Conservation (phyloP, 2,329 filamentous ascomycete genomes). For the Cladophialophora exuberans region DNA sequence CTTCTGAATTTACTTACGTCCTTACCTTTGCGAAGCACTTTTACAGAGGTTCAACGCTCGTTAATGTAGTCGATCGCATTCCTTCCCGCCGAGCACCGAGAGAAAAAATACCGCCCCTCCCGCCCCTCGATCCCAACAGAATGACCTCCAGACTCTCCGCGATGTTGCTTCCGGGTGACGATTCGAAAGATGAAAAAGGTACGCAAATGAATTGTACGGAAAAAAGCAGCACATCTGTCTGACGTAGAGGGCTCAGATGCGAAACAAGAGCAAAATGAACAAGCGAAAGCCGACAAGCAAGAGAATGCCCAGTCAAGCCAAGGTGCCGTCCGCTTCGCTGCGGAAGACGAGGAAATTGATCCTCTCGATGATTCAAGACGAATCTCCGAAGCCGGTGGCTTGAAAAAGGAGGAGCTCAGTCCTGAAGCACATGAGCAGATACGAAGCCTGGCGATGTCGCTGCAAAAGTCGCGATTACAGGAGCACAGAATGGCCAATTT, state of each 20-base stretch:
- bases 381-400: slow-evolving; percentile 25
- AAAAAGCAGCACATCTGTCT: slow-evolving; percentile 1
- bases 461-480: slow-evolving; percentile 77
- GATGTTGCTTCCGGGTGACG: slow-evolving; percentile 32
- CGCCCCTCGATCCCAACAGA: slow-evolving; percentile 7
- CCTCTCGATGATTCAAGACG: slow-evolving; percentile 39
- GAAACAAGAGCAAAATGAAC: slow-evolving; percentile 36
- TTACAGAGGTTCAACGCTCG: slow-evolving; percentile 11
- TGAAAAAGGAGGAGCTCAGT: slow-evolving; percentile 36
- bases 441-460: slow-evolving; percentile 69
- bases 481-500: slow-evolving; percentile 82
- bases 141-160: slow-evolving; percentile 33
- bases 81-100: slow-evolving; percentile 4
- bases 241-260: slow-evolving; percentile 32
- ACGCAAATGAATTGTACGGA: slow-evolving; percentile 1
- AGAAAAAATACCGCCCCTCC: slow-evolving; percentile 1
- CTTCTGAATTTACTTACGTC: slow-evolving; percentile 6
- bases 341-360: slow-evolving; percentile 70
- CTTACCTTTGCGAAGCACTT: background rate
- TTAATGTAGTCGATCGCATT: slow-evolving; percentile 26
- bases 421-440: slow-evolving; percentile 64
- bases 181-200: slow-evolving; percentile 27
- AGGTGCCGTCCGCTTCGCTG: slow-evolving; percentile 70
- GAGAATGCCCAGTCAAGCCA: slow-evolving; percentile 21
- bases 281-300: background rate